Conservation (phyloP, 2,329 filamentous ascomycete species). For the Leptosphaerulina australis region DNA sequence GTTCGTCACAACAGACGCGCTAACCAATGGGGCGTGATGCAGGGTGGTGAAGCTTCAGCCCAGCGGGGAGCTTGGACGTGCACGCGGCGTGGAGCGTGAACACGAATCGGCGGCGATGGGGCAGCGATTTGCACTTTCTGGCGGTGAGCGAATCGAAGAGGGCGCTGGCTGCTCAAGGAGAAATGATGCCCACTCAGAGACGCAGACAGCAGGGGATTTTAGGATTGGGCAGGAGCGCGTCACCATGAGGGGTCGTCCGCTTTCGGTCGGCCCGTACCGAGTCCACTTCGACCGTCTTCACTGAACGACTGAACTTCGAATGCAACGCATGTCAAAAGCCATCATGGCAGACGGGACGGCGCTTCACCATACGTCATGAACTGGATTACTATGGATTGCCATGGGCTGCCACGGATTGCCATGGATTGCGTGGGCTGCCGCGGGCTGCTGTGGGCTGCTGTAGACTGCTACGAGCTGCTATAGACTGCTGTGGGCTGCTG, state of each 20-base stretch:
- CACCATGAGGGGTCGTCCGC: neutral
- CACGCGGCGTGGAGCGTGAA: neutral
- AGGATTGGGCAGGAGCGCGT: constrained; percentile 6
- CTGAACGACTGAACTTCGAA: too few relatives aligned
- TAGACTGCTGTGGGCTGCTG: too few relatives aligned
- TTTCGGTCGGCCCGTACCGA: constrained; percentile 7
- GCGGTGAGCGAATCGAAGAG: constrained; percentile 2
- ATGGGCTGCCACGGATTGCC: too few relatives aligned
- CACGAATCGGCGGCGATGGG: constrained; percentile 1
- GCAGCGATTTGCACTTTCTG: neutral
- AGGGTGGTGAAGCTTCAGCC: neutral
- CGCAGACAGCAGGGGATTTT: constrained; percentile 4
- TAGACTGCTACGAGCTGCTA: too few relatives aligned
- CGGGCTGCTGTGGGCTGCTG: too few relatives aligned
- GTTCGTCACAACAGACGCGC: constrained; percentile 23
- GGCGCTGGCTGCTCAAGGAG: neutral
- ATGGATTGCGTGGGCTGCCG: too few relatives aligned
- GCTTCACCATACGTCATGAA: too few relatives aligned
- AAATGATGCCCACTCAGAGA: constrained; percentile 6
- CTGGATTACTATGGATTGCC: too few relatives aligned
- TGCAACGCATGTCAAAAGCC: too few relatives aligned
- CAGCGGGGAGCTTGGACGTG: constrained; percentile 3
- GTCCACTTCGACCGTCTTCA: neutral
- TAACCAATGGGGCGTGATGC: constrained; percentile 22
- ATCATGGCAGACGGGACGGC: neutral